Evolutionary conservation across 164 flowering plant species (phyloP).

Genomic region (Cinnamomum chago): DNA sequence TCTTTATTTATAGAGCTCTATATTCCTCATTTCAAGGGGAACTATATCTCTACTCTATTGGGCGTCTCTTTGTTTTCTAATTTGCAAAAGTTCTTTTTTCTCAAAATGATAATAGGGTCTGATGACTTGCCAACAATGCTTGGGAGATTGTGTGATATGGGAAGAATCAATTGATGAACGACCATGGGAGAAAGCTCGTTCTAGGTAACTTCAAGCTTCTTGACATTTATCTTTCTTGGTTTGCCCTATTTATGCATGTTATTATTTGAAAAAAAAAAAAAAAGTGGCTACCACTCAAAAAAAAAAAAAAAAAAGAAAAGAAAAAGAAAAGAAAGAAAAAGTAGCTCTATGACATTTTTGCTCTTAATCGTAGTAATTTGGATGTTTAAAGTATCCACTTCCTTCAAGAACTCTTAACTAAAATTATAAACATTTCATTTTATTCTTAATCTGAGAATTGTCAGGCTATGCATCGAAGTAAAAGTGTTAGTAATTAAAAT

Average conservation of each 20-base stretch:
- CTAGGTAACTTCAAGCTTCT: slow-evolving; percentile 40
- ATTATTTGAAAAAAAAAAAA: background rate
- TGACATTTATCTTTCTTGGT: background rate
- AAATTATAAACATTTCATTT: too few species aligned
- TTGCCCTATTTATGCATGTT: background rate
- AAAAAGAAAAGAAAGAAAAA: too few species aligned
- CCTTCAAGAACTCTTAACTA: too few species aligned
- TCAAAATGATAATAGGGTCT: slow-evolving; percentile 48
- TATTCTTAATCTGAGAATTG: too few species aligned
- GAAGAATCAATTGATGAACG: slow-evolving; percentile 89
- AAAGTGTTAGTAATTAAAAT: too few species aligned
- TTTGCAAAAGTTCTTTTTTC: background rate
- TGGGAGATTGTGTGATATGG: slow-evolving; percentile 92
- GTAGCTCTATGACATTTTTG: too few species aligned
- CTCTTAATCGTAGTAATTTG: too few species aligned
- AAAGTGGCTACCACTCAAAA: too few species aligned
- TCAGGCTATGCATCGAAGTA: too few species aligned
- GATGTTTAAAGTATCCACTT: too few species aligned
- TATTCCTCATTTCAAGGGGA: background rate
- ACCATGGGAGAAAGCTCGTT: slow-evolving; percentile 92
- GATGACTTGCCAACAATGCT: slow-evolving; percentile 62
- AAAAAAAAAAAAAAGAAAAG: too few species aligned
- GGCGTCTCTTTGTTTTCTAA: background rate
- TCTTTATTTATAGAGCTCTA: background rate
- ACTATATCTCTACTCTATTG: too few species aligned